Base-by-base conservation (phyloP, 345 rosid genomes). In the Anacardium occidentale region DNA sequence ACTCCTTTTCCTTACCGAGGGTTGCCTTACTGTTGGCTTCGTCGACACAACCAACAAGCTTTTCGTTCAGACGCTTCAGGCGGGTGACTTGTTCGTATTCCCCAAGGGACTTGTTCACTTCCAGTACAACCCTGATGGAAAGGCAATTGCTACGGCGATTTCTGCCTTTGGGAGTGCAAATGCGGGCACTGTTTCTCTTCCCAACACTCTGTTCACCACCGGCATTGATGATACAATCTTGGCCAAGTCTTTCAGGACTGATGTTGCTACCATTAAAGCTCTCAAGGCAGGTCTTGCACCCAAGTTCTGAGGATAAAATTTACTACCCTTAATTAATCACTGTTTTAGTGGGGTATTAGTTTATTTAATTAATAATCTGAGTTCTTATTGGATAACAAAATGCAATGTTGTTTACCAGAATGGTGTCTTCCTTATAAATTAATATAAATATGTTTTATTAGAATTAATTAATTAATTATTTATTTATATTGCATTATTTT, bases 41-140 rank as follows among this genome's bases (percentile, higher is more conserved):
- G 79, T 84, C 0, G 85, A 82, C 76, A 77, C 85, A 4, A 69
- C 79, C 13, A 78, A 82, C 76, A 82, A 73, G 74, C 82, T 84
- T 48, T 80, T 45, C 44, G 74, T 70, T 9, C 82, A 82, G 48
- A 80, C 73, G 2, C 64, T 84, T 1, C 80, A 82, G 21, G 29
- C 37, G 0, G 83, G 75, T 0, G 86, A 80, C 69, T 44, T 77
- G 63, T 83, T 83, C 18, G 60, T 80, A 15, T 83, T 83, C 62
- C 86, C 82, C 0, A 83, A 80, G 62, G 86, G 83, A 67, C 77
- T 83, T 5, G 82, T 73, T 20, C 84, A 80, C 62, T 83, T 44
- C 34, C 82, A 83, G 60, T 73, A 44, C 66, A 78, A 78, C 21
- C 17, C 64, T 8, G 77, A 66, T 15, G 12, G 44, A 8, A 54